Base-by-base conservation (phyloP, 2,329 filamentous ascomycete species). In the Paracorniculantispora psalliotae region DNA sequence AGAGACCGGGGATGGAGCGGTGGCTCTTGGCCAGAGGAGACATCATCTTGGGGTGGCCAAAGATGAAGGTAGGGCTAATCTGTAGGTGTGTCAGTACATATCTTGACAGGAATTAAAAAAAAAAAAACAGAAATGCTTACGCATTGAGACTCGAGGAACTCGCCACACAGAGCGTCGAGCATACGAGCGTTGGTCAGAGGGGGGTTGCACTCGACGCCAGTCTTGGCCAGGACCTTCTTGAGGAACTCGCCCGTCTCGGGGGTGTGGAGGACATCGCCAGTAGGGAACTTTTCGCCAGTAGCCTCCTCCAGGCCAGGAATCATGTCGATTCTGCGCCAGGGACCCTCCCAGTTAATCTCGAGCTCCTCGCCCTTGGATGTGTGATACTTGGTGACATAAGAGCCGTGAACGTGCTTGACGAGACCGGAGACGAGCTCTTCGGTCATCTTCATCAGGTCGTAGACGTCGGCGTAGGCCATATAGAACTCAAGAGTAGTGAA, bases 401-500 rank as follows among this genome's bases (percentile, higher is more conserved):
- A 83, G 61, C 93, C 94, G 17, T 90, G 94, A 58, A 97, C 77
- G 64, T 91, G 82, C 83, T 96, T 92, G 71, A 97, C 93, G 6
- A 97, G 82, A 43, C 88, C 85, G 33, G 91, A 92, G 49, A 99
- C 89, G 30, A 99, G 87, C 71, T 97, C 92, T 75, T 99, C 94
- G 1, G 94, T 97, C 69, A 91, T 83, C 61, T 89, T 79, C 68
- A 75, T 74, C 61, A 97, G 80, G 71, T 97, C 94, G 74, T 96
- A 90, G 66, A 96, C 85, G 74, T 96, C 92, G 59, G 89, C 89
- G 66, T 92, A 97, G 3, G 94, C 93, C 84, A 90, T 87, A 77
- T 99, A 99, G 78, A 97, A 97, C 75, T 99, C 94, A 73, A 91
- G 91, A 26, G 91, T 96, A 46, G 94, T 99, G 79, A 99, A 99